These are phyloP conservation scores for Russula olivacea DNA, from an alignment of 768 basidiomycete genomes.

Conservation along the genomic window DNA sequence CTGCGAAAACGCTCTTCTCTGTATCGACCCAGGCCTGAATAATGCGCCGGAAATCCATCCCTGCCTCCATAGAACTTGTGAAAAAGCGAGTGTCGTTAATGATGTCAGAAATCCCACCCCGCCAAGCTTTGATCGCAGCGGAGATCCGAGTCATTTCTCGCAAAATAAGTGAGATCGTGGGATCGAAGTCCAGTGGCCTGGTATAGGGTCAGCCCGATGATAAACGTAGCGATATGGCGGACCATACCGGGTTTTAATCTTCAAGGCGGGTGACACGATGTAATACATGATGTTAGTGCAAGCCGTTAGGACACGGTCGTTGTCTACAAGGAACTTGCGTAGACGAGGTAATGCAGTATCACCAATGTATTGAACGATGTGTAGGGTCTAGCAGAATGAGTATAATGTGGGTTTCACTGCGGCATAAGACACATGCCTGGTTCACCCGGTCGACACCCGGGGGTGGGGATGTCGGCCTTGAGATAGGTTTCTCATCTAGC, in stretches of 20 bases:
- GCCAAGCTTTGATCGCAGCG: constrained; percentile 79
- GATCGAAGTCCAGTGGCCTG: constrained; percentile 77
- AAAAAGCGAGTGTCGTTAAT: constrained; percentile 86
- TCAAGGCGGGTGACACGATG: constrained; percentile 74
- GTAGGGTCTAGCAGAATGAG: not conserved
- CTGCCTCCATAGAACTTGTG: constrained; percentile 54
- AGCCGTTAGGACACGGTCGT: constrained; percentile 71
- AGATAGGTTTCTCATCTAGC: constrained; percentile 57
- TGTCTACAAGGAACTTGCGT: constrained; percentile 74
- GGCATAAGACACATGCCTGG: constrained; percentile 37
- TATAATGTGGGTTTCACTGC: not conserved
- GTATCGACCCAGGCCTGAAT: constrained; percentile 75
- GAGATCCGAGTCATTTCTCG: constrained; percentile 75
- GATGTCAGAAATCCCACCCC: constrained; percentile 68
- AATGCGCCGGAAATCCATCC: constrained; percentile 67
- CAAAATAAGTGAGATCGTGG: constrained; percentile 58
- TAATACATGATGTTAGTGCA: constrained; percentile 84
- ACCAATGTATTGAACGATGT: constrained; percentile 74
- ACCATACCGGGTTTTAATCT: constrained; percentile 61
- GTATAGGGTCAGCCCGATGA: constrained; percentile 17
- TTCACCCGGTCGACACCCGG: constrained; percentile 39
- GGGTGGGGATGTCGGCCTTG: constrained; percentile 38
- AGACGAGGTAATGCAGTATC: constrained; percentile 63
- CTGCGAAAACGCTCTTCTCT: constrained; percentile 81
- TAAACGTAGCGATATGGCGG: not conserved